Base-by-base conservation (phyloP, 768 basidiomycete species). In the Boletus eberwhitei region DNA sequence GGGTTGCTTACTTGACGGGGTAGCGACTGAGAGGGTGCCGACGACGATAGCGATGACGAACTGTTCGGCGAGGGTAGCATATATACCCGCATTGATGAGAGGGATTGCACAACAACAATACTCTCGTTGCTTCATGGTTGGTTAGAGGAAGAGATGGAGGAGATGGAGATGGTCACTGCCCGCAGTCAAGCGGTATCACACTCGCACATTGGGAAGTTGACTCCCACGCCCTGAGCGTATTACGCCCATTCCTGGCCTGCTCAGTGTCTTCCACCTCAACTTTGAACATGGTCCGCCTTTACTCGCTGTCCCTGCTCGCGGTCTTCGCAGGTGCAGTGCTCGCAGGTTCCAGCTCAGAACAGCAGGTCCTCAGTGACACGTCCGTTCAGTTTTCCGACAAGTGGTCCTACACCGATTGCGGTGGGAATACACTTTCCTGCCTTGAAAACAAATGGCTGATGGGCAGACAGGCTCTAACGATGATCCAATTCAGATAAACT, bases 31-130 rank as follows among this genome's bases (percentile, higher is more conserved):
- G 26, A 96, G 77, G 4, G 85, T 83, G 19, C 87, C 93, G 11
- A 85, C 81, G 16, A 87, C 56, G 58, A 91, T 64, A 5, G 81
- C 85, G 19, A 86, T 67, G 16, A 81, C 74, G 40, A 90, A 77
- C 72, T 97, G 94, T 68, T 96, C 90, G 0, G 75, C 68, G 46
- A 98, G 71, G 29, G 88, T 81, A 19, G 82, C 71, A 63, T 97
- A 98, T 50, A 98, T 90, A 32, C 97, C 97, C 57, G 84, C 80
- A 74, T 99, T 96, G 58, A 93, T 77, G 46, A 93, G 73, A 9
- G 95, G 95, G 55, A 98, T 87, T 41, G 94, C 94, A 64, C 90
- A 92, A 71, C 93, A 97, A 66, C 93, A 97, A 67, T 93, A 95
- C 46, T 92, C 86, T 74, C 90, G 82, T 48, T 85, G 73, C 69